phyloP scores from a whole-genome alignment of 164 flowering plant species.

The Chimonanthus praecox region DNA sequence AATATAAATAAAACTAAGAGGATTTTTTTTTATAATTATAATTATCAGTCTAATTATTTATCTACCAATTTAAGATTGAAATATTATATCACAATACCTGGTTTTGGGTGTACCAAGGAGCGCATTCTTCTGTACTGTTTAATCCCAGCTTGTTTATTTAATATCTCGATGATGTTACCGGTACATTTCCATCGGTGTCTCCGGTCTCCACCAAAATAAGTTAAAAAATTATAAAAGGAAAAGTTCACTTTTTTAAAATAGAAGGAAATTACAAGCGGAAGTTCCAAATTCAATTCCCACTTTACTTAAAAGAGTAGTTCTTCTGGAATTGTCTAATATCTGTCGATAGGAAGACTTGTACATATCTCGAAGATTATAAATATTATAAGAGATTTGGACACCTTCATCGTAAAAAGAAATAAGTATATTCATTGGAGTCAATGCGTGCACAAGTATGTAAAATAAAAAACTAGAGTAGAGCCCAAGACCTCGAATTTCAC shows the following conservation, averaged over 20 bases:
- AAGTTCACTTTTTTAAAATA: neutral
- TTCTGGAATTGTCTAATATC: too few species aligned
- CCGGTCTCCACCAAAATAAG: constrained; percentile 14
- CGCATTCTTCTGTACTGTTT: constrained; percentile 10
- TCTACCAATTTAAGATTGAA: neutral
- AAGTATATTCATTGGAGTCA: too few species aligned
- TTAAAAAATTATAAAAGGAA: neutral
- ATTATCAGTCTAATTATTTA: too few species aligned
- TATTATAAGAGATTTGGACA: neutral
- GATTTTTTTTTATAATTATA: neutral
- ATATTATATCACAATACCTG: neutral
- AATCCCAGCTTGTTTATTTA: constrained; percentile 13
- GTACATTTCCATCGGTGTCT: constrained; percentile 14
- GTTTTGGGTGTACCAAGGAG: constrained; percentile 12
- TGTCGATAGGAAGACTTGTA: too few species aligned
- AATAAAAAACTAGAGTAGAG: neutral
- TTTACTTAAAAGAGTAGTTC: too few species aligned
- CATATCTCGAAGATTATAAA: too few species aligned
- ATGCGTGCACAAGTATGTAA: neutral
- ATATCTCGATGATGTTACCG: constrained; percentile 14
- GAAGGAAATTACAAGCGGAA: neutral
- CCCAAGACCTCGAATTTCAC: too few species aligned
- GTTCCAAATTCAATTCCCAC: too few species aligned
- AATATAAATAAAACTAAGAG: too few species aligned
- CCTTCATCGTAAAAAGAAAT: neutral